Percentiles rank a stretch among this genome's conserved stretches.
These are phyloP conservation scores for Vitis rupestris DNA, from an alignment of 164 flowering plant genomes.

Conservation along the genomic window DNA sequence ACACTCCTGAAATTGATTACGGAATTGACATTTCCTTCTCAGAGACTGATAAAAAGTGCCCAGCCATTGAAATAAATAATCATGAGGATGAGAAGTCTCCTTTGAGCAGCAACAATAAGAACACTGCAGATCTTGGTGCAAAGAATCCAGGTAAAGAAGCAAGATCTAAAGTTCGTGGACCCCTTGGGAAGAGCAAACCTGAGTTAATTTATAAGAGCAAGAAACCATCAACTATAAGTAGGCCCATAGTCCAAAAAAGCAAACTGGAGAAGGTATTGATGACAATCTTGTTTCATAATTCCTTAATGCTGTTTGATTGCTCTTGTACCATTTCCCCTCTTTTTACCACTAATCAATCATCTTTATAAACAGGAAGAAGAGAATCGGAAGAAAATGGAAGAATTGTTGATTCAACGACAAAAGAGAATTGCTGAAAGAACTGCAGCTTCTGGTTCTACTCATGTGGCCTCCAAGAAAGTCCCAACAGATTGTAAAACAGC, in stretches of 20 bases:
- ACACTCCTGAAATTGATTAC: constrained; percentile 52
- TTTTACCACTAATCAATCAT: neutral
- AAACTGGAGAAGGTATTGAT: constrained; percentile 54
- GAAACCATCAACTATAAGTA: constrained; percentile 33
- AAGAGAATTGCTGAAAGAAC: constrained; percentile 30
- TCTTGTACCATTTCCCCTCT: neutral
- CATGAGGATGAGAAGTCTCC: constrained; percentile 13
- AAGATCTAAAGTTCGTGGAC: constrained; percentile 36
- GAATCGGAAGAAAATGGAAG: constrained; percentile 22
- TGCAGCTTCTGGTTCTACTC: constrained; percentile 6
- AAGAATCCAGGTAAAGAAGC: constrained; percentile 32
- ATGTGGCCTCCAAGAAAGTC: constrained; percentile 4
- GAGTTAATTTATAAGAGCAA: constrained; percentile 33
- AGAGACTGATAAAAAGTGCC: constrained; percentile 23
- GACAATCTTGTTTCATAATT: neutral
- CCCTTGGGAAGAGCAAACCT: constrained; percentile 32
- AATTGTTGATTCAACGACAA: constrained; percentile 20
- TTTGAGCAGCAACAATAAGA: constrained; percentile 13
- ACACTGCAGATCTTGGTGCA: constrained; percentile 16
- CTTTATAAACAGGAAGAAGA: constrained; percentile 22
- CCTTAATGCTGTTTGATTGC: neutral
- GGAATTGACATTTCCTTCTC: constrained; percentile 23
- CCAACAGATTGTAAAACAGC: neutral
- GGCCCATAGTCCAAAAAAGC: constrained; percentile 37
- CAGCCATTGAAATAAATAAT: constrained; percentile 26